Base-by-base conservation (phyloP, 176 grass and related monocot genomes). In the Chrysopogon serrulatus region DNA sequence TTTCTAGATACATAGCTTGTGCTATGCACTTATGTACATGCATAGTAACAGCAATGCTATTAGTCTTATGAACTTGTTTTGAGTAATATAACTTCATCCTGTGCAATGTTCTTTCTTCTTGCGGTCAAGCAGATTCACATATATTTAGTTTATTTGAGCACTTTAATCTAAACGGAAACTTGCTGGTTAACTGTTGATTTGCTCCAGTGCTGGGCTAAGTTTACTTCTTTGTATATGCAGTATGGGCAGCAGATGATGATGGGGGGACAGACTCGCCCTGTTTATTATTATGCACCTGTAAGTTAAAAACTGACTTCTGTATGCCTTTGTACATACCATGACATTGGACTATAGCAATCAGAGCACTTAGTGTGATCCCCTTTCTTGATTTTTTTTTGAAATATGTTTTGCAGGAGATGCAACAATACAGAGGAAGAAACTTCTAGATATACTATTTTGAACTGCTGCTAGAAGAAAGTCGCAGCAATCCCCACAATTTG, bases 201-300 rank as follows among this genome's bases (percentile, higher is more conserved):
- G 1, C 31, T 39, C 17, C 15, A 56, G 16, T 48, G 16, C 44
- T 78, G 21, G 40, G 19, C 63, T 68, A 67, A 49, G 6, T 51
- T 26, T 16, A 44, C 11, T 51, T 64, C 4, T 43, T 78, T 40
- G 2, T 24, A 21, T 84, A 51, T 79, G 64, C 92, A 94, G 92
- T 91, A 89, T 78, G 92, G 92, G 78, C 92, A 94, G 42, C 92
- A 94, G 77, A 89, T 94, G 86, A 87, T 89, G 84, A 79, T 93
- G 32, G 87, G 91, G 32, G 87, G 87, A 6, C 91, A 90, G 81
- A 71, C 72, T 51, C 87, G 81, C 27, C 91, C 88, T 32, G 81
- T 93, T 82, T 93, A 93, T 82, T 93, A 93, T 82, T 93, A 85
- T 82, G 34, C 84, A 26, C 84, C 87, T 45, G 91, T 93, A 82